Evolutionary conservation across 2,329 filamentous ascomycete species (phyloP), one percentile per base, ranked within the genome.

Genomic region (Talaromyces sp.): DNA sequence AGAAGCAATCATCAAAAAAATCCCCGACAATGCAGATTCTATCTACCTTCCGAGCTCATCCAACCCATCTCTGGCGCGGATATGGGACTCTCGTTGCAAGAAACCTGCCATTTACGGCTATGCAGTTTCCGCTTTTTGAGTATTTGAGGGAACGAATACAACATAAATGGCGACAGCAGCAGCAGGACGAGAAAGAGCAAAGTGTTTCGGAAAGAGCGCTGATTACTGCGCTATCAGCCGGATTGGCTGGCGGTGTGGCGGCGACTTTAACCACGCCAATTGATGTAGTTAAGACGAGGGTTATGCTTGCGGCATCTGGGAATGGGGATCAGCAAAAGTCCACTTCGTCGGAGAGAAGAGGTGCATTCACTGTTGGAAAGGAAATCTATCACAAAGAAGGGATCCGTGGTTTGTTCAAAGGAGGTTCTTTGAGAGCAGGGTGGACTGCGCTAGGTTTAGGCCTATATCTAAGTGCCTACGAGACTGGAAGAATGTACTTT

Each of bases 41-140:
- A 10, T 75, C 77, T 16, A 80, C 81, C 31, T 89, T 90, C 73
- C 80, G 77, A 66, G 82, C 84, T 1, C 82, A 78, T 71, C 88
- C 77, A 70, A 84, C 78, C 70, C 86, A 77, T 65, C 79, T 80
- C 69, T 89, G 77, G 87, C 85, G 79, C 71, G 93, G 93, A 1
- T 97, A 97, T 74, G 88, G 89, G 0, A 91, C 91, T 2, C 83
- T 97, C 0, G 88, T 92, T 5, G 90, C 91, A 1, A 83, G 93
- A 2, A 97, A 97, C 74, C 76, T 97, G 3, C 93, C 93, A 0
- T 95, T 94, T 70, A 97, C 92, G 3, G 92, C 91, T 0, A 82
- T 96, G 69, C 92, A 97, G 72, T 97, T 97, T 70, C 93, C 93
- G 4, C 83, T 95, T 70, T 96, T 95, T 72, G 93, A 97, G 79